Conservation (phyloP, 2,329 filamentous ascomycete species). For the Pestalotiopsis sp. region DNA sequence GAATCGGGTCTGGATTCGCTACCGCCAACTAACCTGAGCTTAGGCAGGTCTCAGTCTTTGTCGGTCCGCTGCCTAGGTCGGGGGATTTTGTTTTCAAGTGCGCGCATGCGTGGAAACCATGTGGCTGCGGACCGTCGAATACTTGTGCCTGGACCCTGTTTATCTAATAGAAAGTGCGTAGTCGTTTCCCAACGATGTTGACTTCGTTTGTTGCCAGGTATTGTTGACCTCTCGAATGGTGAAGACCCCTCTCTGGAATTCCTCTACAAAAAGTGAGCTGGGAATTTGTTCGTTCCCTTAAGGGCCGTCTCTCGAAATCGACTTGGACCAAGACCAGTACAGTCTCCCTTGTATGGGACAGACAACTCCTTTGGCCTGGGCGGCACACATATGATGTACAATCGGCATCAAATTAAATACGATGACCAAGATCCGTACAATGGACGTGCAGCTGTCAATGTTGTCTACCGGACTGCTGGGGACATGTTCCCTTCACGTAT, state of each 20-base stretch:
- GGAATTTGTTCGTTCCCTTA: no score
- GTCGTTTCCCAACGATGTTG: no score
- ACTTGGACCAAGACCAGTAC: no score
- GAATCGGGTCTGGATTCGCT: neutral
- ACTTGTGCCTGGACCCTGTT: neutral
- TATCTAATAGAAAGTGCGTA: no score
- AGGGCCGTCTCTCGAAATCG: no score
- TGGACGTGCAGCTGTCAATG: neutral
- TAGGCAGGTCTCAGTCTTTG: neutral
- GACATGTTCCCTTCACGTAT: no score
- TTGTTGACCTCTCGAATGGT: no score
- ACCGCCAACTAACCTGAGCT: neutral
- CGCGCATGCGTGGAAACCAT: neutral
- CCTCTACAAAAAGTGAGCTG: no score
- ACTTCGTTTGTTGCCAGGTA: no score
- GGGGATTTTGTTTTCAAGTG: neutral
- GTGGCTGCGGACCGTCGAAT: neutral
- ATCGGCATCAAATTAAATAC: neutral
- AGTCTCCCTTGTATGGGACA: neutral
- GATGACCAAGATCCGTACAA: neutral
- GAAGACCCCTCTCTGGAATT: no score
- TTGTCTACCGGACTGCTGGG: neutral
- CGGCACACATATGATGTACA: neutral
- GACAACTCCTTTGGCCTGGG: neutral
- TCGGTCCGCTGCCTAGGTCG: neutral